Conservation (phyloP, 306 rosid genomes). For the Parietaria judaica region DNA sequence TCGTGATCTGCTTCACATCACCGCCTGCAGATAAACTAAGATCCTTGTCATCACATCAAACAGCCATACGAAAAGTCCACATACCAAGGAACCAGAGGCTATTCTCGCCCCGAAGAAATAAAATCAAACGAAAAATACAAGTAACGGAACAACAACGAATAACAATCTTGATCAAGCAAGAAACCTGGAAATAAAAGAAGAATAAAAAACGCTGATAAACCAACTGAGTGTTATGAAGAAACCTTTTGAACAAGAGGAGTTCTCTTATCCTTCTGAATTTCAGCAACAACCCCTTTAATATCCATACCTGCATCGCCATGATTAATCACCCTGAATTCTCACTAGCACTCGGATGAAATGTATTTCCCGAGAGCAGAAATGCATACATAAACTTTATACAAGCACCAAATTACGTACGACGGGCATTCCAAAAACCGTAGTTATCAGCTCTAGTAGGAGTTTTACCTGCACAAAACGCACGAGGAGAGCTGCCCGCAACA, state of each 20-base stretch:
- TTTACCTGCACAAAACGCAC: slow-evolving; percentile 97
- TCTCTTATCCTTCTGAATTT: slow-evolving; percentile 83
- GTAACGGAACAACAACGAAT: slow-evolving; percentile 19
- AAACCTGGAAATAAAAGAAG: too few species aligned
- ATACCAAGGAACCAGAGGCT: neutral
- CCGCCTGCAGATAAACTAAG: slow-evolving; percentile 93
- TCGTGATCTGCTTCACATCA: slow-evolving; percentile 87
- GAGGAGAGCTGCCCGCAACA: slow-evolving; percentile 78
- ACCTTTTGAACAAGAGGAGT: slow-evolving; percentile 97
- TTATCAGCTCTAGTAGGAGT: too few species aligned
- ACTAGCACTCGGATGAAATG: slow-evolving; percentile 34
- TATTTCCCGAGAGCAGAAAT: slow-evolving; percentile 21
- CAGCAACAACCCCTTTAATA: slow-evolving; percentile 99
- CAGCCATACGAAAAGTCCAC: slow-evolving; percentile 8
- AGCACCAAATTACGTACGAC: neutral
- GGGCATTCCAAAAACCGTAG: neutral
- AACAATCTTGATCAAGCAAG: slow-evolving; percentile 21
- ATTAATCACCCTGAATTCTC: slow-evolving; percentile 56
- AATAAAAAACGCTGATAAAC: slow-evolving; percentile 19
- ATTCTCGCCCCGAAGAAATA: slow-evolving; percentile 12
- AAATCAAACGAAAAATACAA: slow-evolving; percentile 20
- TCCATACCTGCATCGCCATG: slow-evolving; percentile 95
- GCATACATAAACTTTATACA: neutral
- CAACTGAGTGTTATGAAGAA: slow-evolving; percentile 33
- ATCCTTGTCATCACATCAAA: slow-evolving; percentile 31